Conservation (phyloP, 805 yeast genomes). For the Wilhelminamyces savonicus region DNA sequence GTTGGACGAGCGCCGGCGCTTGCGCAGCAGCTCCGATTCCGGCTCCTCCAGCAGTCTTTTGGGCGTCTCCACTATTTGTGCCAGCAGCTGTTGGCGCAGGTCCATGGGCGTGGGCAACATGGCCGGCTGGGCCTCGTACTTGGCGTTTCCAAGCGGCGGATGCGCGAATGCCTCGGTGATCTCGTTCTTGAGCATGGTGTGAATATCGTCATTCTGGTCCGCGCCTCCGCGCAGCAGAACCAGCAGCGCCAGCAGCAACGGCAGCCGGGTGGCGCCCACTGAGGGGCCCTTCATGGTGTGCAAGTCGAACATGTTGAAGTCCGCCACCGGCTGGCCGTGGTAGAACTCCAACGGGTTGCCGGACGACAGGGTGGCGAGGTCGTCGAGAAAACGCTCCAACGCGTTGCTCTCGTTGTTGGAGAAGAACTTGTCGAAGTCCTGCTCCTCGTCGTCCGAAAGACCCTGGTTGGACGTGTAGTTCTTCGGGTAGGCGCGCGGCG, state of each 20-base stretch:
- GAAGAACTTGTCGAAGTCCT: conserved; percentile 27
- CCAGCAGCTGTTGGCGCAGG: conserved; percentile 14
- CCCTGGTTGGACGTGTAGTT: not conserved
- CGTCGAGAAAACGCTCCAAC: conserved; percentile 36
- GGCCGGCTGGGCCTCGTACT: conserved; percentile 4
- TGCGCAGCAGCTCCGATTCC: conserved; percentile 5
- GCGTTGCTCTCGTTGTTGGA: conserved; percentile 12
- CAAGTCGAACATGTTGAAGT: conserved; percentile 18
- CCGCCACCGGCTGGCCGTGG: conserved; percentile 3
- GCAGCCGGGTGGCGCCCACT: too few relatives aligned
- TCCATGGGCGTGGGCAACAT: conserved; percentile 32
- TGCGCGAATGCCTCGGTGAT: conserved; percentile 27
- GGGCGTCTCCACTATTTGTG: not conserved
- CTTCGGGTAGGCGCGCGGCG: conserved; percentile 1
- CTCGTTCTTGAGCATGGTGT: conserved; percentile 15
- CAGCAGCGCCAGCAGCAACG: too few relatives aligned
- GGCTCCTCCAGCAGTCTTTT: not conserved
- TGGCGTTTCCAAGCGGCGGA: conserved; percentile 12
- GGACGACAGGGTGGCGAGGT: conserved; percentile 23
- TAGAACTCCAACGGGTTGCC: conserved; percentile 30
- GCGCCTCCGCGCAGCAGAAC: too few relatives aligned
- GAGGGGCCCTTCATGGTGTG: conserved; percentile 20
- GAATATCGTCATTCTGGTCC: too few relatives aligned
- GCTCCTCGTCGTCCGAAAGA: conserved; percentile 1
- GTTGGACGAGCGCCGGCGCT: conserved; percentile 25